Conservation (phyloP, 2,329 filamentous ascomycete genomes). For the Tolypocladium endophyticum region DNA sequence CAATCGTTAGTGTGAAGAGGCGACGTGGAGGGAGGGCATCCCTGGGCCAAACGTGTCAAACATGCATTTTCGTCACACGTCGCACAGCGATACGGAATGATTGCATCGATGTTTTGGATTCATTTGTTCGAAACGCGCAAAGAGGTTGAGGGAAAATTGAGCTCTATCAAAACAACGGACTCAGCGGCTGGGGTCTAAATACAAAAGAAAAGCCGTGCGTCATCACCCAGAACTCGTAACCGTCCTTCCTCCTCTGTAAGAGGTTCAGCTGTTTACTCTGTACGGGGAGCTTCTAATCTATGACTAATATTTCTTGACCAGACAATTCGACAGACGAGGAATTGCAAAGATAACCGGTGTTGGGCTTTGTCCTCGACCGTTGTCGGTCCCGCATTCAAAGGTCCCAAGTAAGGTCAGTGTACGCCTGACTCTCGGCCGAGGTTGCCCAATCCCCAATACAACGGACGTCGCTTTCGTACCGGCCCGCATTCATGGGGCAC, state of each 20-base stretch:
- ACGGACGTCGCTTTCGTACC: neutral
- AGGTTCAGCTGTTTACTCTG: neutral
- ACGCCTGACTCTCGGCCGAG: neutral
- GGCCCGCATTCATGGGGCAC: neutral
- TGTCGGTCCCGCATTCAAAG: neutral
- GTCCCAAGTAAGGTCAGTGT: neutral
- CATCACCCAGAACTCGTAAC: neutral
- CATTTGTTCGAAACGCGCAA: neutral
- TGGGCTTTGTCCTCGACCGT: neutral
- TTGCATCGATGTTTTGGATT: neutral
- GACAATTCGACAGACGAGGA: neutral
- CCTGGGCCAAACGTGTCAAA: neutral
- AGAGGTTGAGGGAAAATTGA: neutral
- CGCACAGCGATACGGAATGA: neutral
- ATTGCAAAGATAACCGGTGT: neutral
- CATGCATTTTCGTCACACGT: neutral
- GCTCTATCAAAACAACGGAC: neutral
- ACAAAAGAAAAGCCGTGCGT: neutral
- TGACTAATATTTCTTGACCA: neutral
- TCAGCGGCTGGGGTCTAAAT: neutral
- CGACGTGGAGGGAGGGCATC: neutral
- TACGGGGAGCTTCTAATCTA: neutral
- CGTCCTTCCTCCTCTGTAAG: too few relatives aligned
- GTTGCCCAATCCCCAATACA: neutral
- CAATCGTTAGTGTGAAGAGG: neutral